A percentile compares a stretch with the other conserved stretches of the same genome.
These are phyloP conservation scores for Fusarium bactridioides DNA, from an alignment of 2,329 filamentous ascomycete genomes.

Conservation along the genomic window DNA sequence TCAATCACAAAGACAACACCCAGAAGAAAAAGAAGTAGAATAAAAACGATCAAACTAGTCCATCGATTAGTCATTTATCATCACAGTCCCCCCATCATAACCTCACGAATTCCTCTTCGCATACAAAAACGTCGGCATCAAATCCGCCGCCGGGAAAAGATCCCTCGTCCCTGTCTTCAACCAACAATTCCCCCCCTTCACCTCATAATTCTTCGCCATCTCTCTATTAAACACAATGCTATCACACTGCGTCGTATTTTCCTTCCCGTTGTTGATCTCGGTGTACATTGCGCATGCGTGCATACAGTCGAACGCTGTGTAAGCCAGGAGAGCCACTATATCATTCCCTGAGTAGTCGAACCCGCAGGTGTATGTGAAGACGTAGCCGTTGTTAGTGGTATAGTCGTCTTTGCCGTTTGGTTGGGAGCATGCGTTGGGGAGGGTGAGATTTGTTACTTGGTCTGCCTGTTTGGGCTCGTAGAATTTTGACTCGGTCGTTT, in stretches of 20 bases:
- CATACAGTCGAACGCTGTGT: constrained; percentile 6
- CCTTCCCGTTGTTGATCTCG: background rate
- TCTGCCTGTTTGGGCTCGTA: background rate
- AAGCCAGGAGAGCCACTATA: background rate
- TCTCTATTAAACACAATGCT: background rate
- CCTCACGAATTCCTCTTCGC: background rate
- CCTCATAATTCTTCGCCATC: background rate
- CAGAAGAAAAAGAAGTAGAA: too few species aligned
- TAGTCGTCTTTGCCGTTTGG: background rate
- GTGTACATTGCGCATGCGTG: constrained; percentile 6
- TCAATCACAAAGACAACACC: background rate
- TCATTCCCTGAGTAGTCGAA: constrained; percentile 2
- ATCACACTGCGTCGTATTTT: background rate
- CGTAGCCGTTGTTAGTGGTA: background rate
- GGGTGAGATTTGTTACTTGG: background rate
- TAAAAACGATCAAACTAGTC: fast-evolving
- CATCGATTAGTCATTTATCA: too few species aligned
- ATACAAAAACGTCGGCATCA: constrained; percentile 2
- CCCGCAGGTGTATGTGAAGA: background rate
- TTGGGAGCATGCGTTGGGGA: background rate
- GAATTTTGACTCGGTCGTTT: background rate
- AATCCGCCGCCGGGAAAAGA: background rate
- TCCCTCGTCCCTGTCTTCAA: background rate
- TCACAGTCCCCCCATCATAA: fast-evolving
- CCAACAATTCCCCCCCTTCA: constrained; percentile 1